Base-by-base conservation (phyloP, 2,329 filamentous ascomycete genomes). In the Berkeleyomyces rouxiae region DNA sequence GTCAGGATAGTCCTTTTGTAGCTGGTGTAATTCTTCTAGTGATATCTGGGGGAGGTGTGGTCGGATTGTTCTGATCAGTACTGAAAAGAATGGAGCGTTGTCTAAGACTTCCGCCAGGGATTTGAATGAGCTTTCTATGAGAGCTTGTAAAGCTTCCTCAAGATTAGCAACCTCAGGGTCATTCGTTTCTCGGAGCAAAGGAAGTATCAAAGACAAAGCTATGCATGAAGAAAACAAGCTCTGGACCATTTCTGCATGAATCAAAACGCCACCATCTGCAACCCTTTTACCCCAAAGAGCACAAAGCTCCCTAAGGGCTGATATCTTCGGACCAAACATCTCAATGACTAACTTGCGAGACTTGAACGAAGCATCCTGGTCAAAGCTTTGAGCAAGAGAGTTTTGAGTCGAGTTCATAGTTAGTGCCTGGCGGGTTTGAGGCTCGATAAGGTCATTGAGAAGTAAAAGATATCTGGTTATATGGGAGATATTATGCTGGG, bases 391-490 rank as follows among this genome's bases (percentile, higher is more conserved):
- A 4, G 57, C 55, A 7, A 58, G 40, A 6, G 44, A 59, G 10
- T 23, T 58, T 23, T 47, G 36, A 2, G 58, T 63, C 7, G 37
- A 33, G 6, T 23, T 37, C 11, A 16, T 43, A 23, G 44, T 53
- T 4, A 58, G 33, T 7, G 44, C 16, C n/a, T 62, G 57, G 36
- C 55, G 46, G 7, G 39, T 63, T 62, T n/a, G 68, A 64, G 13
- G 39, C 11, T 61, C n/a, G 16, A 16, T 37, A 4, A 67, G 46
- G 37, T 73, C 70, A 1, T 77, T 74, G 9, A 84, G 71, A 1
- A 84, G 74, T 1, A 85, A 72, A 4, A 84, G 73, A 65, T 85
- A 86, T 55, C 76, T 73, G 44, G 79, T 74, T 64, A 81, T 73
- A 5, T 70, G 68, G 53, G 76, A 73, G 9, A 73, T 74, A 49